Conservation (phyloP, 768 basidiomycete species). For the Russula compacta region DNA sequence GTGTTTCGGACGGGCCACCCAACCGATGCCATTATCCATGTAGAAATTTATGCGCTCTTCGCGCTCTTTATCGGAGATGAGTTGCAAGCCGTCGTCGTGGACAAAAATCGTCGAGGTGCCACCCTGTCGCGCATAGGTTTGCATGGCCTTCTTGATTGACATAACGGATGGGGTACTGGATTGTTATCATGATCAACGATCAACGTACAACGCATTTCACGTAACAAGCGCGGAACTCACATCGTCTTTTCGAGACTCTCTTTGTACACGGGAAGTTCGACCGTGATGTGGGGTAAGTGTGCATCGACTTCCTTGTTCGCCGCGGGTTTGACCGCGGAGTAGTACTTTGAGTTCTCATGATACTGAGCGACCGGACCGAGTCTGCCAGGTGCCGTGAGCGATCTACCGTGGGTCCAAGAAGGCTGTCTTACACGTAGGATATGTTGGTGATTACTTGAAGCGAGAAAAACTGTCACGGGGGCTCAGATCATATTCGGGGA, state of each 20-base stretch:
- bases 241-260: conserved; percentile 76
- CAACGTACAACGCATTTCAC: not conserved
- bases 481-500: not conserved
- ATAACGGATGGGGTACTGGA: conserved; percentile 61
- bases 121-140: conserved; percentile 87
- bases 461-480: conserved; percentile 52
- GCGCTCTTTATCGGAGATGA: conserved; percentile 51
- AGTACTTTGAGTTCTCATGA: conserved; percentile 78
- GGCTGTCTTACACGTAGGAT: conserved; percentile 47
- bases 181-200: conserved; percentile 1
- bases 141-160: conserved; percentile 79
- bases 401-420: conserved; percentile 1
- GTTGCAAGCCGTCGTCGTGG: conserved; percentile 78
- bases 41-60: conserved; percentile 66
- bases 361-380: conserved; percentile 80
- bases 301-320: conserved; percentile 55
- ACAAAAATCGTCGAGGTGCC: conserved; percentile 72
- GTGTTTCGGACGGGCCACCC: conserved; percentile 75
- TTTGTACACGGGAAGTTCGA: conserved; percentile 86
- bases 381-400: conserved; percentile 27
- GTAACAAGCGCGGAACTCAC: conserved; percentile 36
- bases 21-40: conserved; percentile 67
- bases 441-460: conserved; percentile 59
- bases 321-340: conserved; percentile 58
- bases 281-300: conserved; percentile 62